Conservation (phyloP, 352 stramenopile genomes). For the Elongisporangium senticosum region DNA sequence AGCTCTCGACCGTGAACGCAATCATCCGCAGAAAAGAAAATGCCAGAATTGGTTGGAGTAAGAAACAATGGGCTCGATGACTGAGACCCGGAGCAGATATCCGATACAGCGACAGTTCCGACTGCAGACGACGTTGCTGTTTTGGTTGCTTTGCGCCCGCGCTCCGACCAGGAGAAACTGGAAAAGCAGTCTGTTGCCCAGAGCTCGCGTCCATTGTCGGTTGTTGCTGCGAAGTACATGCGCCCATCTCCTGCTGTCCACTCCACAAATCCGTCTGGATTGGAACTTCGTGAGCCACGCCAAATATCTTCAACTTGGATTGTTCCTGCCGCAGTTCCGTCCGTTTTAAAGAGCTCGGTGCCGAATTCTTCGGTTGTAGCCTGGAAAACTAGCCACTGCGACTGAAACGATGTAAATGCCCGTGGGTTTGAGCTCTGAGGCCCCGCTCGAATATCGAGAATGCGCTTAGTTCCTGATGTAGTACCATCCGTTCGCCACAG, state of each 20-base stretch:
- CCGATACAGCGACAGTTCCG: conserved; percentile 39
- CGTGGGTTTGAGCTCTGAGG: conserved; percentile 27
- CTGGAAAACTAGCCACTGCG: conserved; percentile 42
- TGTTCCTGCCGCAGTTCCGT: conserved; percentile 41
- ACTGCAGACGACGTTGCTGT: conserved; percentile 4
- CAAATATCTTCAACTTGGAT: conserved; percentile 49
- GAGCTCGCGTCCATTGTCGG: conserved; percentile 48
- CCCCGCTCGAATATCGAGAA: conserved; percentile 42
- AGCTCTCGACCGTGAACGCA: conserved; percentile 60
- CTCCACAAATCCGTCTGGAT: conserved; percentile 36
- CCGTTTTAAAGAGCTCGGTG: conserved; percentile 54
- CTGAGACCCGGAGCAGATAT: conserved; percentile 34
- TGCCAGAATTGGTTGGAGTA: conserved; percentile 24
- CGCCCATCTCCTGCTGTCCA: conserved; percentile 26
- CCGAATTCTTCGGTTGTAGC: conserved; percentile 32
- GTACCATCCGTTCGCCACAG: conserved; percentile 63
- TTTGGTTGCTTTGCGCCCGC: conserved; percentile 5
- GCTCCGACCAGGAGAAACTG: conserved; percentile 17
- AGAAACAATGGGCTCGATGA: conserved; percentile 44
- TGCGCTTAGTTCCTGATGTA: conserved; percentile 21
- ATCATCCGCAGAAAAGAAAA: conserved; percentile 73
- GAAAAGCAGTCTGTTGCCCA: conserved; percentile 53
- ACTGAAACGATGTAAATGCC: conserved; percentile 36
- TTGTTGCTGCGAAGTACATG: conserved; percentile 53
- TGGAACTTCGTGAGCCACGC: conserved; percentile 35